phyloP scores from a whole-genome alignment of 306 rosid species.

The Amphicarpaea edgeworthii region DNA sequence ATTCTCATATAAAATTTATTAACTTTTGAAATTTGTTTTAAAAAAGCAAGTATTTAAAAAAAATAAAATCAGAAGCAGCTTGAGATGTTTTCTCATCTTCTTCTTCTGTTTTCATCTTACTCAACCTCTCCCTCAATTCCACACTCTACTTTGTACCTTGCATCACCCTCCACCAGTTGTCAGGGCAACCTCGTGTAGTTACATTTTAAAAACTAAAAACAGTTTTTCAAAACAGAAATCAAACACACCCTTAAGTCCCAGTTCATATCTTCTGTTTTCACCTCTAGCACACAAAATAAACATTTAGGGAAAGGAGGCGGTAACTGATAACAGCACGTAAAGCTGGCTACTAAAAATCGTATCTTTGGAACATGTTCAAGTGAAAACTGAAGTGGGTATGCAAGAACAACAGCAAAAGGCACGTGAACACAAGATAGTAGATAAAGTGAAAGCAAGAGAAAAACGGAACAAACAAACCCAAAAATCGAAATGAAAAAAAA shows the following conservation, averaged over 20 bases:
- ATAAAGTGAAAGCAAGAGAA: not conserved
- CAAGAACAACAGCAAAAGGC: constrained; percentile 14
- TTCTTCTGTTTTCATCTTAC: not conserved
- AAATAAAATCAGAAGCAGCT: not conserved
- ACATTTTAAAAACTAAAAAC: not conserved
- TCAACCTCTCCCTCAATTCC: not conserved
- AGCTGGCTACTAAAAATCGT: constrained; percentile 32
- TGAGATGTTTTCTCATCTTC: not conserved
- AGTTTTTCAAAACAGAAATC: not conserved
- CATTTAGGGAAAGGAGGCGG: constrained; percentile 28
- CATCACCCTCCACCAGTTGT: not conserved
- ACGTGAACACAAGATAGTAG: not conserved
- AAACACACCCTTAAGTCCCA: not conserved
- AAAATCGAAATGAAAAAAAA: not conserved
- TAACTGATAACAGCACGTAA: constrained; percentile 1
- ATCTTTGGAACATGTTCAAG: constrained; percentile 20
- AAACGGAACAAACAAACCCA: constrained; percentile 10
- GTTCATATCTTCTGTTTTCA: not conserved
- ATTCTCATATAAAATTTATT: not conserved
- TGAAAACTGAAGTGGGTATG: constrained; percentile 28
- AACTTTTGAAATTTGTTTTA: not conserved
- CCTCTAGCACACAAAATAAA: not conserved
- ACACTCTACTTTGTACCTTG: not conserved
- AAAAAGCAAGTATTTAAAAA: not conserved
- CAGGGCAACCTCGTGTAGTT: not conserved